Base-by-base conservation (phyloP, 805 yeast genomes). In the Nakazawaea ishiwadae region DNA sequence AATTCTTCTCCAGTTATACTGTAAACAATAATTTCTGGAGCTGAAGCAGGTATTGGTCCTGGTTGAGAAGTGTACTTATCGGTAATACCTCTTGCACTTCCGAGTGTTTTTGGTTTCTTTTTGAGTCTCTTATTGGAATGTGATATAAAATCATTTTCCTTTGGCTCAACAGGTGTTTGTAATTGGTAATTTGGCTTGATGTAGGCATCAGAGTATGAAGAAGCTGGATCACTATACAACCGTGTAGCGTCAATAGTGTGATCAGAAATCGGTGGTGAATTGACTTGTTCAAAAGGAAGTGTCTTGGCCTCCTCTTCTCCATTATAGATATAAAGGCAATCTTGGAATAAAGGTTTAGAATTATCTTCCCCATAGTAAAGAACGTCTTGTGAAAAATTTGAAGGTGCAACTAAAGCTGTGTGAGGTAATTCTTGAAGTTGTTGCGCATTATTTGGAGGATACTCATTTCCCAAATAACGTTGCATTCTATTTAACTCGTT, bases 41-140 rank as follows among this genome's bases (percentile, higher is more conserved):
- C 18, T 4, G 48, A 20, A 3, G 45, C 45, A 6, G 64, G 65
- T 11, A 61, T 55, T 11, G 65, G 66, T 7, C 66, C 66, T 1
- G 64, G 63, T 39, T 58, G 63, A 5, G 59, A 42, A 24, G 27
- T 37, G 23, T 37, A 42, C 19, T 30, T 42, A 10, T 42, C 42
- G 14, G 14, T 12, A 6, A 6, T 15, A 6, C 7, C 11, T 14
- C 23, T 34, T 3, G 19, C n/a, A n/a, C 12, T 10, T 7, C 18
- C 5, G 4, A 15, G 12, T 23, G 30, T 9, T 24, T 34, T 34
- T n/a, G 37, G 29, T 8, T 23, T 24, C 29, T 23, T 34, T 16
- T 34, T 34, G 9, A 16, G n/a, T 14, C 35, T 20, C 3, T 15
- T 12, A 10, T 23, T 23, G 10, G 10, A 10, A 23, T 23, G 26